Evolutionary conservation across 441 rosid genomes (phyloP).

Genomic region (Theobroma grandiflorum): DNA sequence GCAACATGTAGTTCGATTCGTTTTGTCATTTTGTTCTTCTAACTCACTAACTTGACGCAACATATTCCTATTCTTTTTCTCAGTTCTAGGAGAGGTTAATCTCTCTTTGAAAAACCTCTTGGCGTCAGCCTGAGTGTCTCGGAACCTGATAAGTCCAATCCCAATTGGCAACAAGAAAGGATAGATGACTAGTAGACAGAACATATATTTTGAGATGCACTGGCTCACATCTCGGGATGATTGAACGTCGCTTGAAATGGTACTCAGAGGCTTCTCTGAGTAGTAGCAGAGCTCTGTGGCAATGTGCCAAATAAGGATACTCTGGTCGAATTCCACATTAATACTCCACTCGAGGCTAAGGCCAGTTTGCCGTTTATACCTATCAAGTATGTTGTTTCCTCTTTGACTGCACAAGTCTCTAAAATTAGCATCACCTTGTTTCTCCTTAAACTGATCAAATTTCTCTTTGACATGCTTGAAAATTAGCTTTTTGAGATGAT

Average conservation of each 20-base stretch:
- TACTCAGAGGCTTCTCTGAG: not conserved
- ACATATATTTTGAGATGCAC: constrained; percentile 37
- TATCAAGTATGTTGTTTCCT: constrained; percentile 9
- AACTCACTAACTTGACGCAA: not conserved
- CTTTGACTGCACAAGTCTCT: constrained; percentile 18
- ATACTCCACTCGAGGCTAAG: constrained; percentile 31
- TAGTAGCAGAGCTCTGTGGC: constrained; percentile 45
- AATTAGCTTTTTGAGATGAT: not conserved
- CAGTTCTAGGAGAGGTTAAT: not conserved
- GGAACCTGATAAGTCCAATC: constrained; percentile 42
- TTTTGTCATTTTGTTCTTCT: not conserved
- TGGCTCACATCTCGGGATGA: constrained; percentile 26
- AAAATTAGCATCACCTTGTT: not conserved
- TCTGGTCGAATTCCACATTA: constrained; percentile 38
- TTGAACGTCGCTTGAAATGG: not conserved
- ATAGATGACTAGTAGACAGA: constrained; percentile 41
- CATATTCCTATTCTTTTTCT: not conserved
- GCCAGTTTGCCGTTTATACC: not conserved
- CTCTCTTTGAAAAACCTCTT: constrained; percentile 29
- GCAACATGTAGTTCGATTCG: not conserved
- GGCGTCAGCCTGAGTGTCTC: constrained; percentile 37
- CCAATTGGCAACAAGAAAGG: constrained; percentile 48
- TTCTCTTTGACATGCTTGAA: constrained; percentile 20
- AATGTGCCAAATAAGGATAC: constrained; percentile 50
- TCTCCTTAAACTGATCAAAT: not conserved